phyloP scores from a whole-genome alignment of 2,329 filamentous ascomycete species.

The Xylariaceae sp. region DNA sequence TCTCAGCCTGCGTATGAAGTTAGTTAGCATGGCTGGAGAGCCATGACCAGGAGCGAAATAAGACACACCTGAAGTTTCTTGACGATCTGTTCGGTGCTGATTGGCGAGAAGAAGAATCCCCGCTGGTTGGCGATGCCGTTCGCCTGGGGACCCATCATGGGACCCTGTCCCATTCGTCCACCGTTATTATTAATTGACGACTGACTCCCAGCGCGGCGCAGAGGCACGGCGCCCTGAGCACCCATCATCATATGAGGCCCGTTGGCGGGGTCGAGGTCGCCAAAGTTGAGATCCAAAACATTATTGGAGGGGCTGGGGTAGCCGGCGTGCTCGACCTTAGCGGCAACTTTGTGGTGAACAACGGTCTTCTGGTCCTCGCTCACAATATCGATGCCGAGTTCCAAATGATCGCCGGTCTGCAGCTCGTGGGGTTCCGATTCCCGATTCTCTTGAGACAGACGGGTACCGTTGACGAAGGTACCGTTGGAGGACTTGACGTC shows the following conservation, averaged over 20 bases:
- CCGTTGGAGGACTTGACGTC: conserved; percentile 99
- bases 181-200: conserved; percentile 60
- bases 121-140: conserved; percentile 70
- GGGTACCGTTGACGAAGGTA: conserved; percentile 92
- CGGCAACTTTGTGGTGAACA: conserved; percentile 96
- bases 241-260: conserved; percentile 71
- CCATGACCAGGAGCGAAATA: background rate
- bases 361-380: conserved; percentile 98
- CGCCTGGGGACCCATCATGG: conserved; percentile 46
- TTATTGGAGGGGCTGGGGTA: conserved; percentile 73
- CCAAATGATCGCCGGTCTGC: conserved; percentile 85
- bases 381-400: conserved; percentile 96
- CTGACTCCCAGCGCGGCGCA: conserved; percentile 67
- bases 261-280: conserved; percentile 81
- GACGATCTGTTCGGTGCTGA: conserved; percentile 92
- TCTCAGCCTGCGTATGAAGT: conserved; percentile 65
- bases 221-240: conserved; percentile 64
- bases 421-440: conserved; percentile 96
- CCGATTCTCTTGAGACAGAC: conserved; percentile 88
- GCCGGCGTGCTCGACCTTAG: conserved; percentile 93
- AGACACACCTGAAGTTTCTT: conserved; percentile 75
- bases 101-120: conserved; percentile 81
- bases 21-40: conserved; percentile 11
- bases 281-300: conserved; percentile 85
- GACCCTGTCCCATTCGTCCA: conserved; percentile 55